Evolutionary conservation across 2,329 filamentous ascomycete genomes (phyloP).

Genomic region (Helotiales sp.): DNA sequence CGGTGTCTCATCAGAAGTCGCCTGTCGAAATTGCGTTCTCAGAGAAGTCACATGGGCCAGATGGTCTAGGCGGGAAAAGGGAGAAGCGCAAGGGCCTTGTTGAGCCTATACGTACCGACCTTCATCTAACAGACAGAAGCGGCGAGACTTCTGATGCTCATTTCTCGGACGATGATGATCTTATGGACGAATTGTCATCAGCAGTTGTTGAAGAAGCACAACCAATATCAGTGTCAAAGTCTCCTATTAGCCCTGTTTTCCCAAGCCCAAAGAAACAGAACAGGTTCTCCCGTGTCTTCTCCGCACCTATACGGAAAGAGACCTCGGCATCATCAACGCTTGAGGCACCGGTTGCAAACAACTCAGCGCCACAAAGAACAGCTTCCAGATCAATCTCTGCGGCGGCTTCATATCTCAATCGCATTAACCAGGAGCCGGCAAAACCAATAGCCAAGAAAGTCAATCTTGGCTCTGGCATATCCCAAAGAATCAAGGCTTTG

Average conservation of each 20-base stretch:
- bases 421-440: conserved; percentile 50
- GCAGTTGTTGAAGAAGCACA: conserved; percentile 83
- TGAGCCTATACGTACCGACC: conserved; percentile 57
- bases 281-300: conserved; percentile 35
- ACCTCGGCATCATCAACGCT: conserved; percentile 39
- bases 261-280: conserved; percentile 36
- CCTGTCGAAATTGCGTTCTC: conserved; percentile 37
- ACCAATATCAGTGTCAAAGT: conserved; percentile 75
- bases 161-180: conserved; percentile 71
- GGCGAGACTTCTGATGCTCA: conserved; percentile 43
- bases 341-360: conserved; percentile 31
- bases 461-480: conserved; percentile 87
- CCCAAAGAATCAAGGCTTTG: conserved; percentile 89
- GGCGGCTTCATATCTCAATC: conserved; percentile 54
- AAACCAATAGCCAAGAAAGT: conserved; percentile 67
- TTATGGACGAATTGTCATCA: conserved; percentile 82
- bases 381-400: conserved; percentile 45
- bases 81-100: conserved; percentile 32
- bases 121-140: conserved; percentile 38
- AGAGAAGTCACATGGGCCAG: conserved; percentile 24
- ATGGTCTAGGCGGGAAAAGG: conserved; percentile 26
- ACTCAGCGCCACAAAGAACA: conserved; percentile 24
- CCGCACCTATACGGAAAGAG: conserved; percentile 37
- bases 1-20: conserved; percentile 24
- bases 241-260: conserved; percentile 72